Conservation (phyloP, 2,329 filamentous ascomycete species). For the Fusarium sp. region DNA sequence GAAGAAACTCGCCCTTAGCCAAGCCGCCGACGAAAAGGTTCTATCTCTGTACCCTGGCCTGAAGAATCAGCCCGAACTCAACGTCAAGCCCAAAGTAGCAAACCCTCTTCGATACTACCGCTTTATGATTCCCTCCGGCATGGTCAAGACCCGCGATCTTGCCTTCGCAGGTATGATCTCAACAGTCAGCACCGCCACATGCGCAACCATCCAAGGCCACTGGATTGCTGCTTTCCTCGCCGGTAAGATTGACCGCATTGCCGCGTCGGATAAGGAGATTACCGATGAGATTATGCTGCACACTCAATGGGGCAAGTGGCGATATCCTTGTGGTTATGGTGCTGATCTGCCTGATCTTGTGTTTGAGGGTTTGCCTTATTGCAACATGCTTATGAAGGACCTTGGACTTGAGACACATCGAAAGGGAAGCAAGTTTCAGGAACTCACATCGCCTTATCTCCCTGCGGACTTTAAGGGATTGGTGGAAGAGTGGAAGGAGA, state of each 20-base stretch:
- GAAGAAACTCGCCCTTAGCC: constrained; percentile 9
- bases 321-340: constrained; percentile 75
- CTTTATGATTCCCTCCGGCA: constrained; percentile 41
- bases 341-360: constrained; percentile 73
- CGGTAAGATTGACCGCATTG: constrained; percentile 54
- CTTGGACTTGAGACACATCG: constrained; percentile 62
- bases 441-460: constrained; percentile 35
- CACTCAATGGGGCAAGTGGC: constrained; percentile 74
- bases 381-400: constrained; percentile 68
- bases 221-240: constrained; percentile 70
- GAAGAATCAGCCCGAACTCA: constrained; percentile 35
- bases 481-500: constrained; percentile 43
- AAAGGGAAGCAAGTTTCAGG: constrained; percentile 17
- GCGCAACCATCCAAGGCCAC: constrained; percentile 55
- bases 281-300: constrained; percentile 70
- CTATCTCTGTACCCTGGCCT: constrained; percentile 33
- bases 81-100: constrained; percentile 28
- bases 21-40: constrained; percentile 33
- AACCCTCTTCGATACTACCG: constrained; percentile 42
- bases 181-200: constrained; percentile 49
- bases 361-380: constrained; percentile 77
- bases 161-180: constrained; percentile 50
- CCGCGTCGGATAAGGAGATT: constrained; percentile 51
- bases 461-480: constrained; percentile 42
- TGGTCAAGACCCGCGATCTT: constrained; percentile 41